Conservation (phyloP, 495 filamentous ascomycete species). For the Trichoderma erinaceum region DNA sequence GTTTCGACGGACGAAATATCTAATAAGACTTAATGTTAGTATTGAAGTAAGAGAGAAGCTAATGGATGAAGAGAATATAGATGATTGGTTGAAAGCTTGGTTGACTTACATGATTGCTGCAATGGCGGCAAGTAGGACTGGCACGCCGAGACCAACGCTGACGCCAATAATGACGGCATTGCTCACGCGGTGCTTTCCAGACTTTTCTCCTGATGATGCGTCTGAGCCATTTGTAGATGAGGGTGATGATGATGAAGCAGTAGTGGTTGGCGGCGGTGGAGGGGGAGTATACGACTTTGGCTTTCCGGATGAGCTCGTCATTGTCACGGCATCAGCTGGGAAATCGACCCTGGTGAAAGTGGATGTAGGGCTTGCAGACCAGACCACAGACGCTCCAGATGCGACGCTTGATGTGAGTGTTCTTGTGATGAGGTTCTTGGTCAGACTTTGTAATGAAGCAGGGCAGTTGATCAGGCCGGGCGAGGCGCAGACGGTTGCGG, state of each 20-base stretch:
- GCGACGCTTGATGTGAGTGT: conserved; percentile 31
- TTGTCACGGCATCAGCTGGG: conserved; percentile 22
- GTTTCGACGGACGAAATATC: background rate
- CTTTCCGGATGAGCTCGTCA: conserved; percentile 36
- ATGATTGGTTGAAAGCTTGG: background rate
- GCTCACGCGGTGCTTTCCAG: conserved; percentile 18
- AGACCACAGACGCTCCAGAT: conserved; percentile 31
- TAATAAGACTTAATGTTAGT: background rate
- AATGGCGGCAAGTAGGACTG: conserved; percentile 30
- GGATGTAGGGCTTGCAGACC: conserved; percentile 31
- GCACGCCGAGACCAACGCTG: conserved; percentile 39
- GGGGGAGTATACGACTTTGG: conserved; percentile 30
- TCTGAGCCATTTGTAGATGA: background rate
- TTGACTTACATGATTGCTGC: conserved; percentile 32
- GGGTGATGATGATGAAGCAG: background rate
- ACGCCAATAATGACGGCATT: conserved; percentile 40
- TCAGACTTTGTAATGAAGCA: conserved; percentile 37
- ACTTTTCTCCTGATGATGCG: background rate
- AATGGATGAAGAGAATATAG: background rate
- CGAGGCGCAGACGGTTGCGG: conserved; percentile 38
- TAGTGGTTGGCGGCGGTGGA: conserved; percentile 24
- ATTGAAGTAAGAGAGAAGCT: background rate
- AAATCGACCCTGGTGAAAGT: conserved; percentile 20
- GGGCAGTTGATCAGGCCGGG: conserved; percentile 43
- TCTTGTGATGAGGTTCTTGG: conserved; percentile 20